These are phyloP conservation scores for Pseudogymnoascus sp. DNA, from an alignment of 2,329 filamentous ascomycete species.

Conservation along the genomic window DNA sequence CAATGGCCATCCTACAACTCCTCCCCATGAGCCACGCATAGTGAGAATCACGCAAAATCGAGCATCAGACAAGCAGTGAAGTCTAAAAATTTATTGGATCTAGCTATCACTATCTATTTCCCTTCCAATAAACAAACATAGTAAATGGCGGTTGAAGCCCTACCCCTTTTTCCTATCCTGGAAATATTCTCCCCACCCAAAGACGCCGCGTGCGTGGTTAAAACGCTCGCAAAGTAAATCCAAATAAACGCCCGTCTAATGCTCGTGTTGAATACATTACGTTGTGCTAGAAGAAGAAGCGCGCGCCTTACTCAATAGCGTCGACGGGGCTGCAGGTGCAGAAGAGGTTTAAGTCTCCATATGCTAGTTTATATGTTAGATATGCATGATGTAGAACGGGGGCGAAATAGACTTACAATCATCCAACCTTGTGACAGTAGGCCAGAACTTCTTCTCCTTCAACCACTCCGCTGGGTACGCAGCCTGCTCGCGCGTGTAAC, in stretches of 20 bases:
- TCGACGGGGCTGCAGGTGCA: slow-evolving; percentile 89
- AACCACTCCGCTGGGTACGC: slow-evolving; percentile 81
- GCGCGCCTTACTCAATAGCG: slow-evolving; percentile 20
- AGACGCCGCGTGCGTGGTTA: neutral
- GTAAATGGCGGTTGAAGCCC: slow-evolving; percentile 12
- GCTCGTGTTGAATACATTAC: slow-evolving; percentile 13
- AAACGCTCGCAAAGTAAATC: neutral
- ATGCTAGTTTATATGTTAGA: slow-evolving; percentile 48
- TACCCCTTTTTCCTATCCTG: slow-evolving; percentile 5
- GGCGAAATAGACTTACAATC: slow-evolving; percentile 58
- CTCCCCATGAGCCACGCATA: neutral
- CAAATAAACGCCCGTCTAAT: neutral
- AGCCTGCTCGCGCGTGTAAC: slow-evolving; percentile 74
- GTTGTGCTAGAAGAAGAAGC: neutral
- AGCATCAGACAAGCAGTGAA: neutral
- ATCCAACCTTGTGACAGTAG: slow-evolving; percentile 76
- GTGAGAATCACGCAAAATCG: neutral
- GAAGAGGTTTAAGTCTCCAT: slow-evolving; percentile 87
- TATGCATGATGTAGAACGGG: slow-evolving; percentile 17
- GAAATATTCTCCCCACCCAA: neutral
- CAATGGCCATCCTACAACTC: neutral
- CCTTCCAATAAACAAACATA: neutral
- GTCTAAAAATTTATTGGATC: neutral
- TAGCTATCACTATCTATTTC: neutral
- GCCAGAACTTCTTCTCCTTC: slow-evolving; percentile 97